A percentile compares a stretch with the other conserved stretches of the same genome.
phyloP scores from a whole-genome alignment of 306 rosid species.

The Quercus glauca region DNA sequence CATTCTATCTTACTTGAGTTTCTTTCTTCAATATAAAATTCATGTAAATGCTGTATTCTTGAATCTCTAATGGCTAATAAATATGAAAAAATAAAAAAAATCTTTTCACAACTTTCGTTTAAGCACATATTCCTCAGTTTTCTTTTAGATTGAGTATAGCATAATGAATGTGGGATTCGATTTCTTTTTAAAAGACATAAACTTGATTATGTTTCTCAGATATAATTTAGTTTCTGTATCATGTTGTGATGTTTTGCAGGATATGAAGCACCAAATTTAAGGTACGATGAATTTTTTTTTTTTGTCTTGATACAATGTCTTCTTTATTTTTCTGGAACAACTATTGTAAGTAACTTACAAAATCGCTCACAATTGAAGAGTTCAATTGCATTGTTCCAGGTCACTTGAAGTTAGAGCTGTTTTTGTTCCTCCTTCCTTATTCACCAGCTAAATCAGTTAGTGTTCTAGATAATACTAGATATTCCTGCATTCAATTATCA shows the following conservation, averaged over 20 bases:
- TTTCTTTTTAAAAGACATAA: neutral
- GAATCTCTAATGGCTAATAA: no score
- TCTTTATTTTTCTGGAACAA: neutral
- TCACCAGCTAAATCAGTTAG: neutral
- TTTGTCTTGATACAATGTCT: no score
- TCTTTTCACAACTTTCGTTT: neutral
- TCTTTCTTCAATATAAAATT: neutral
- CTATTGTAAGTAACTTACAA: neutral
- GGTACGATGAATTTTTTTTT: conserved; percentile 26
- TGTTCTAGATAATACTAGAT: neutral
- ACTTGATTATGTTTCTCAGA: neutral
- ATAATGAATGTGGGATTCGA: neutral
- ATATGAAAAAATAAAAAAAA: no score
- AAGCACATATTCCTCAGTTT: no score
- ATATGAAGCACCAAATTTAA: conserved; percentile 57
- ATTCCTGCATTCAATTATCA: neutral
- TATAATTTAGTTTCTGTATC: neutral
- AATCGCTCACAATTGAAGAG: neutral
- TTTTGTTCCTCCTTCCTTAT: neutral
- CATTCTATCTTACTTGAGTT: neutral
- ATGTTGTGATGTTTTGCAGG: conserved; percentile 38
- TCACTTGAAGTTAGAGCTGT: neutral
- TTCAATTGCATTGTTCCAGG: neutral
- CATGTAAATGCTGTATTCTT: no score
- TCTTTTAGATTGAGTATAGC: no score